Percentiles rank a stretch among this genome's conserved stretches.
Conservation (phyloP, 1,284 basidiomycete species). For the Heterobasidion annosum region DNA sequence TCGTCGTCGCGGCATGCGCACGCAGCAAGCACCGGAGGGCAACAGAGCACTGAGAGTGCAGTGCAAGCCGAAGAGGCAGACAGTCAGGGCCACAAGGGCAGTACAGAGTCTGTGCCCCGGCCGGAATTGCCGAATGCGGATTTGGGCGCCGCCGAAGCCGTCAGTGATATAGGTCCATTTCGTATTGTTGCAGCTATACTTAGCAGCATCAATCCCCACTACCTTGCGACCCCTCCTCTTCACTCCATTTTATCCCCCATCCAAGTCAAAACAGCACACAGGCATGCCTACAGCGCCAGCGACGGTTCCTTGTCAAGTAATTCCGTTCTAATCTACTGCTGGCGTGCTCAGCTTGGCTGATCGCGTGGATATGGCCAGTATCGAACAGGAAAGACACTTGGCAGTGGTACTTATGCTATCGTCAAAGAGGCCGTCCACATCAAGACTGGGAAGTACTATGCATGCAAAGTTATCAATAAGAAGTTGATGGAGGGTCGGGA, state of each 20-base stretch:
- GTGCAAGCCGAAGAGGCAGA: too few relatives aligned
- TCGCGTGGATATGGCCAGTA: slow-evolving; percentile 41
- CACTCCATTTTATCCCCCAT: neutral
- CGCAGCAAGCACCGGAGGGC: too few relatives aligned
- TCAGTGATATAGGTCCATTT: neutral
- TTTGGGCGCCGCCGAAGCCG: neutral
- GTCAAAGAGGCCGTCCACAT: slow-evolving; percentile 96
- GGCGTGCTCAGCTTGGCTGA: slow-evolving; percentile 7
- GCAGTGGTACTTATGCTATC: slow-evolving; percentile 88
- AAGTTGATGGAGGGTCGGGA: slow-evolving; percentile 94
- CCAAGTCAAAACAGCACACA: neutral
- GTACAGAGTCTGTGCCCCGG: too few relatives aligned
- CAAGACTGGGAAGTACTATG: slow-evolving; percentile 78
- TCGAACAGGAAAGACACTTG: slow-evolving; percentile 86
- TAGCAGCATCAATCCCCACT: neutral
- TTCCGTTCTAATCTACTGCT: slow-evolving; percentile 9
- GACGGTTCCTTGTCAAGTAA: slow-evolving; percentile 59
- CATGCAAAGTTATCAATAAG: slow-evolving; percentile 96
- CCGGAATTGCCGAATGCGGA: neutral
- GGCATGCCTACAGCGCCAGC: slow-evolving; percentile 10
- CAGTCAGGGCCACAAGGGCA: too few relatives aligned
- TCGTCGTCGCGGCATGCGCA: too few relatives aligned
- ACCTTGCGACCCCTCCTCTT: neutral
- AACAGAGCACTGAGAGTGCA: too few relatives aligned
- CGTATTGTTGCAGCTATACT: neutral